phyloP scores from a whole-genome alignment of 768 basidiomycete species.

The Lactarius sp. region DNA sequence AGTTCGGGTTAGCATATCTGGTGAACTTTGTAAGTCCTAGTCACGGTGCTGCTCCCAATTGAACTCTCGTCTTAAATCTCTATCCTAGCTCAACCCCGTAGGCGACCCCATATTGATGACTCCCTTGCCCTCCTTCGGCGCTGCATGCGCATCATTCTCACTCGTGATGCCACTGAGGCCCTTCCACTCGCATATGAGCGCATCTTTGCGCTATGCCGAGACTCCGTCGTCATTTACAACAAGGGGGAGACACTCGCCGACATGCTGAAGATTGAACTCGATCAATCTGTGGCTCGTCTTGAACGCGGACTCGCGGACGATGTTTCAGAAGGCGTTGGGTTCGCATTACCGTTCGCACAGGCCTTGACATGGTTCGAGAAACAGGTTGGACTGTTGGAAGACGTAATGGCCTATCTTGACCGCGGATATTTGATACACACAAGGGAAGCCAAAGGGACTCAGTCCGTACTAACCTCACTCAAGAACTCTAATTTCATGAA shows the following conservation, averaged over 20 bases:
- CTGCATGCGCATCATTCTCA: constrained; percentile 36
- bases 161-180: constrained; percentile 32
- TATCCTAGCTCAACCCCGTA: constrained; percentile 22
- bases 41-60: not conserved
- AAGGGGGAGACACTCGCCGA: constrained; percentile 57
- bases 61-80: not conserved
- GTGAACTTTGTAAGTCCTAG: constrained; percentile 34
- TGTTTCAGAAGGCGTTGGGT: constrained; percentile 38
- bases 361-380: constrained; percentile 60
- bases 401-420: constrained; percentile 8
- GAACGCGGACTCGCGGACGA: constrained; percentile 36
- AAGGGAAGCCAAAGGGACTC: constrained; percentile 39
- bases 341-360: constrained; percentile 54
- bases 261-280: constrained; percentile 53
- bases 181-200: constrained; percentile 50
- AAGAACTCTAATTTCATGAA: not conserved
- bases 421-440: constrained; percentile 11
- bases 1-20: constrained; percentile 45
- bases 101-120: constrained; percentile 22
- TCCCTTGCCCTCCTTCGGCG: constrained; percentile 33
- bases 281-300: constrained; percentile 45
- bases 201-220: constrained; percentile 54
- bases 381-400: constrained; percentile 44
- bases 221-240: constrained; percentile 47
- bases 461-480: constrained; percentile 2